Conservation (phyloP, 345 rosid species). For the Clausena lansium region DNA sequence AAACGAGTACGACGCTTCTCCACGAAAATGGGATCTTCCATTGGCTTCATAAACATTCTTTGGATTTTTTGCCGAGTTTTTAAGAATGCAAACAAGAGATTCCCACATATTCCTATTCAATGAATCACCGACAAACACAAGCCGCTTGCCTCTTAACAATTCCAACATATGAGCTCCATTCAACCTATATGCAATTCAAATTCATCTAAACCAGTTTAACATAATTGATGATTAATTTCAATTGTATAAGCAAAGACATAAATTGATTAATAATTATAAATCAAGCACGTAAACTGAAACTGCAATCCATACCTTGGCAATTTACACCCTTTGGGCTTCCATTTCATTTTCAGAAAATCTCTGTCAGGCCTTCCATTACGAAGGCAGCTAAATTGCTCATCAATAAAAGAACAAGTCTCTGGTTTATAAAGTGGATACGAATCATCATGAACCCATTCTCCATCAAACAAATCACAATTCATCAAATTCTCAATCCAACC, state of each 20-base stretch:
- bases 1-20: slow-evolving; percentile 85
- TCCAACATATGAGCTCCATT: slow-evolving; percentile 61
- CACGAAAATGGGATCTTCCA: slow-evolving; percentile 71
- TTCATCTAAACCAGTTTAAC: slow-evolving; percentile 1
- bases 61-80: slow-evolving; percentile 53
- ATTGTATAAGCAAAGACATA: neutral
- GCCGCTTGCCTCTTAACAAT: slow-evolving; percentile 78
- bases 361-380: slow-evolving; percentile 78
- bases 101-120: slow-evolving; percentile 98
- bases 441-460: slow-evolving; percentile 81
- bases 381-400: slow-evolving; percentile 80
- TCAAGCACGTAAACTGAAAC: neutral
- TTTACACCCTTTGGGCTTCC: slow-evolving; percentile 85
- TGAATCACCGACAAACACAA: slow-evolving; percentile 91
- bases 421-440: slow-evolving; percentile 93
- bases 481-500: slow-evolving; percentile 44
- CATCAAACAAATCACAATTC: slow-evolving; percentile 80
- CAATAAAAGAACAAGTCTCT: slow-evolving; percentile 79
- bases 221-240: neutral
- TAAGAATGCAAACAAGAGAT: slow-evolving; percentile 86
- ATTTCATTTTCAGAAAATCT: slow-evolving; percentile 65
- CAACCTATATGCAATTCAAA: slow-evolving; percentile 42
- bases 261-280: neutral
- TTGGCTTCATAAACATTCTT: slow-evolving; percentile 72
- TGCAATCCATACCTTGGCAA: slow-evolving; percentile 60